These are phyloP conservation scores for Hypoxylon subgilvum DNA, from an alignment of 495 filamentous ascomycete genomes.

Conservation along the genomic window DNA sequence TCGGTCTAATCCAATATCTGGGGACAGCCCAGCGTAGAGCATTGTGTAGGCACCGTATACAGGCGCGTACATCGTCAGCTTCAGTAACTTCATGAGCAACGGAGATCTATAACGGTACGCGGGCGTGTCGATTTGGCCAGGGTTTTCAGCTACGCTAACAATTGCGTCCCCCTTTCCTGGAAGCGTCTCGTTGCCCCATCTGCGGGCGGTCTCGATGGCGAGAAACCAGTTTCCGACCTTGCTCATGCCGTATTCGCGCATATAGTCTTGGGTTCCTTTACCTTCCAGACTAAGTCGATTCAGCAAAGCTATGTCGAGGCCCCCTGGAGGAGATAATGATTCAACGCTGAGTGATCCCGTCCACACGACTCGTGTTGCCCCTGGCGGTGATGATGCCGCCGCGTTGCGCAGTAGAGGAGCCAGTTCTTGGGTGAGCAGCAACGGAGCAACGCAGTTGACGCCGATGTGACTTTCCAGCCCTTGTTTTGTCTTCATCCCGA, in stretches of 20 bases:
- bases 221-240: conserved; percentile 45
- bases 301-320: neutral
- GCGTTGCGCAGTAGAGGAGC: conserved; percentile 43
- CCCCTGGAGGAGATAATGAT: neutral
- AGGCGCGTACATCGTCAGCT: conserved; percentile 33
- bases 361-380: conserved; percentile 20
- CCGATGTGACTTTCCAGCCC: conserved; percentile 42
- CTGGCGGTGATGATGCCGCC: neutral
- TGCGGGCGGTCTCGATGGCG: conserved; percentile 28
- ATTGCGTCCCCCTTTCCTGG: conserved; percentile 28
- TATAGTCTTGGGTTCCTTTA: too few species aligned
- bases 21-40: conserved; percentile 48
- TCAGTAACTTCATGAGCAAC: conserved; percentile 21
- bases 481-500: conserved; percentile 34
- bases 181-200: too few species aligned
- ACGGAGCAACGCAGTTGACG: conserved; percentile 43
- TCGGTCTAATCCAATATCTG: conserved; percentile 34
- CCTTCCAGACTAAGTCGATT: too few species aligned
- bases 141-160: conserved; percentile 47
- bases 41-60: conserved; percentile 51
- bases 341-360: conserved; percentile 11
- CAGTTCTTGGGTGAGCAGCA: conserved; percentile 48
- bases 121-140: conserved; percentile 42
- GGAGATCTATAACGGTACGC: conserved; percentile 1
- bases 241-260: conserved; percentile 41